Evolutionary conservation across 805 yeast species (phyloP), one percentile per base, ranked within the genome.

Genomic region (Pichia manshurica): DNA sequence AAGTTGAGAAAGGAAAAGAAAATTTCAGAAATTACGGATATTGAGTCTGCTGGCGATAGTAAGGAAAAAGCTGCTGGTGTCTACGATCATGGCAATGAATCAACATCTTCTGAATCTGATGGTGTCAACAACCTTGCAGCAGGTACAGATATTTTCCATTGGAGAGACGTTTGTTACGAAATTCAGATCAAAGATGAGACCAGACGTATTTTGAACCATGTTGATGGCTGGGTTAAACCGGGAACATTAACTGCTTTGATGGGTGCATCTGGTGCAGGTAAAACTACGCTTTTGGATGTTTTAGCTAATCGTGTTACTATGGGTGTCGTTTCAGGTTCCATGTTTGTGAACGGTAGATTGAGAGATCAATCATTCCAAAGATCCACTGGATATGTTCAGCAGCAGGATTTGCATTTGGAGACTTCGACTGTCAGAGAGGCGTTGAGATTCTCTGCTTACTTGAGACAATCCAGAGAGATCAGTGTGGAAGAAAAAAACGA

Each of bases 221-320:
- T 85, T 48, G 87, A 82, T 60, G 93, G 91, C 43, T 84, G 87
- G 85, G 89, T 84, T 38, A 82, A 82, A 60, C 90, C 90, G 9
- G 90, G 90, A 54, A 83, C 88, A 41, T 68, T 85, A 60, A 85
- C 91, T 45, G 93, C 93, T 12, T 61, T 78, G 25, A 76, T 78
- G 81, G 82, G 82, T 54, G 81, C 77, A 42, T 76, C 82, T n/a
- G 82, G 82, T 60, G 81, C 81, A 25, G 82, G 83, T 58, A 78
- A 78, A 55, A 78, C 82, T 10, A 78, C 82, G 10, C 62, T 78
- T 46, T 66, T 78, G 54, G 78, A 78, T 59, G 72, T 72, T 19
- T 64, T 77, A 48, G 75, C 81, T 39, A 77, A 74, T 55, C 67
- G 83, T 62, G 69, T 73, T 50, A 73, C 75, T 35, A 69, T 70